Evolutionary conservation across 2,329 filamentous ascomycete genomes (phyloP), one percentile per base, ranked within the genome.

Genomic region (Neofusicoccum parvum): DNA sequence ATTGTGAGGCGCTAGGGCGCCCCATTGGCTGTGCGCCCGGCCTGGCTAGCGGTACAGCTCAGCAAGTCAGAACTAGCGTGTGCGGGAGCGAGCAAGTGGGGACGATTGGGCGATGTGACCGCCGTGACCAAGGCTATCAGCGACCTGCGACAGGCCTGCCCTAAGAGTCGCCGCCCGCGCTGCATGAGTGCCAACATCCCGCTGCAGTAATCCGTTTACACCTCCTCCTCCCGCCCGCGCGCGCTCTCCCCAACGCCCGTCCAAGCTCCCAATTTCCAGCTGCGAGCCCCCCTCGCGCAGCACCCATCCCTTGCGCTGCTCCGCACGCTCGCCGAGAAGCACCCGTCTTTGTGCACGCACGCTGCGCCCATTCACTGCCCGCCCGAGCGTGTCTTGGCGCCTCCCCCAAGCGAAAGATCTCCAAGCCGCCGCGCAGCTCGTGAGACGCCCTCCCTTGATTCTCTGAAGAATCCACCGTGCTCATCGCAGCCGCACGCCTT

Each of bases 381-480:
- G 62, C 62, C 60, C 46, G 37, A 51, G 56, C 43, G 41, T 53
- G 23, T 51, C 60, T 64, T 64, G 62, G 62, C 62, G 36, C 62
- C 39, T 20, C 39, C 62, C 60, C 51, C 62, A 64, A 64, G 62
- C 62, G 62, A 54, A 12, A 43, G 49, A 64, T 56, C 62, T 64
- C 60, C 60, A 63, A 32, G 36, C 60, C 45, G 60, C 60, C 62
- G 51, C 43, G 27, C 62, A 58, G 48, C 41, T 58, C 43, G 51
- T 64, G 45, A 64, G 62, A 64, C 62, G 50, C 41, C 41, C 62
- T 37, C 62, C 62, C 62, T 64, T 64, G 51, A 56, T 56, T 48
- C 43, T 48, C 41, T 58, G 62, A 54, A 64, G 49, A 64, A 54
- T 53, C 43, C 41, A 23, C 56, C 56, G 43, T 48, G 56, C 56